Base-by-base conservation (phyloP, 495 filamentous ascomycete species). In the Penicillium robsamsonii region DNA sequence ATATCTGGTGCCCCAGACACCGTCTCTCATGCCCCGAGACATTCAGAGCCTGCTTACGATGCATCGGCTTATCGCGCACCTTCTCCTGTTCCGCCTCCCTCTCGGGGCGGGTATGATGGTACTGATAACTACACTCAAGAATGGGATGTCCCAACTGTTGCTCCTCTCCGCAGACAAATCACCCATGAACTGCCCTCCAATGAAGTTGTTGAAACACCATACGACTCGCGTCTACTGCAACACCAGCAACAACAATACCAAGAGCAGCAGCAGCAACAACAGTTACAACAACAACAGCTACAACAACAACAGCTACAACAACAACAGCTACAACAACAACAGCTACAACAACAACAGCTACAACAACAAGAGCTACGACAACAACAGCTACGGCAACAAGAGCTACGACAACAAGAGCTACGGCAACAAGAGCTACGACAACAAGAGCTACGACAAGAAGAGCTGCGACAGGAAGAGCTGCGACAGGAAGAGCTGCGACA, bases 121-220 rank as follows among this genome's bases (percentile, higher is more conserved):
- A 59, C 62, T 11, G 68, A 71, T 49, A 54, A 63, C 52, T 64
- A 71, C 20, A 61, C 68, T 3, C 59, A 63, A 17, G 70, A 73
- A 55, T 73, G 70, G 67, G 63, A 66, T 24, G 33, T 50, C 12
- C n/a, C 46, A 15, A 31, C 55, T 6, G 46, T 65, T 3, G 57
- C 58, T 33, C 65, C 59, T 15, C 55, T 30, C 61, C 65, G 37
- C 58, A 60, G 60, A 53, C 60, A 60, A 40, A 56, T 55, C 9
- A 57, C 62, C 1, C 66, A 71, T 25, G 71, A 73, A 50, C 15
- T 48, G 2, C 42, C 60, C 15, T 50, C 58, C 30, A 56, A 61
- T 13, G 67, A 72, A 24, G 50, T 42, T 30, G 22, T 59, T 22
- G 57, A 62, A 1, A 52, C 54, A 9, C 5, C 51, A 10, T 69